Conservation (phyloP, 1,284 basidiomycete genomes). For the Trichosporon sp. region DNA sequence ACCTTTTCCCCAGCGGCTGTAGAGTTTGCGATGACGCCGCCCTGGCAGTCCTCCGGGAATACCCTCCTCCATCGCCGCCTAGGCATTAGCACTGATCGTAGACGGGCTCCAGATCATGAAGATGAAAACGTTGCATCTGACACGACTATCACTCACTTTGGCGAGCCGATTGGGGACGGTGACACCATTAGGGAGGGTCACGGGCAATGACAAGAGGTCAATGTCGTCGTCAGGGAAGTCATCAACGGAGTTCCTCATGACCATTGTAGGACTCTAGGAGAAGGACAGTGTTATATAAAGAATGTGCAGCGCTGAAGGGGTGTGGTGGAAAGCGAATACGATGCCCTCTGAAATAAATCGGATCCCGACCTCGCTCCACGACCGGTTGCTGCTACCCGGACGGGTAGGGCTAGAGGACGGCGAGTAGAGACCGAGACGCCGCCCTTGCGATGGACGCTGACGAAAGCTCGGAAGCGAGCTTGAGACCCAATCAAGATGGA, state of each 20-base stretch:
- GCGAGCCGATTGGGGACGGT: conserved; percentile 51
- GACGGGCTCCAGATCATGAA: neutral
- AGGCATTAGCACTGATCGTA: neutral
- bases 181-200: conserved; percentile 57
- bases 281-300: neutral
- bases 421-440: neutral
- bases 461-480: neutral
- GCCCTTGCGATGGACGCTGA: neutral
- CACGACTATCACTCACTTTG: conserved; percentile 45
- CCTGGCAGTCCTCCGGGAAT: conserved; percentile 70
- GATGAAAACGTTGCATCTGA: neutral
- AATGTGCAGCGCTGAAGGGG: neutral
- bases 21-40: conserved; percentile 59
- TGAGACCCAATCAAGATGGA: neutral
- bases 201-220: conserved; percentile 48
- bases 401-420: neutral
- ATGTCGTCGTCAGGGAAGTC: conserved; percentile 20
- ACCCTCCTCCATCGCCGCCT: conserved; percentile 83
- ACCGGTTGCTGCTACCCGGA: neutral
- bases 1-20: conserved; percentile 67
- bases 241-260: neutral
- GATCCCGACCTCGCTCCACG: neutral
- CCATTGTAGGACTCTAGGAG: neutral
- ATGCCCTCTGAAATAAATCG: neutral
- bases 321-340: neutral